Evolutionary conservation across 1,139 yeast genomes (phyloP).

Genomic region (Geotrichum reessii): DNA sequence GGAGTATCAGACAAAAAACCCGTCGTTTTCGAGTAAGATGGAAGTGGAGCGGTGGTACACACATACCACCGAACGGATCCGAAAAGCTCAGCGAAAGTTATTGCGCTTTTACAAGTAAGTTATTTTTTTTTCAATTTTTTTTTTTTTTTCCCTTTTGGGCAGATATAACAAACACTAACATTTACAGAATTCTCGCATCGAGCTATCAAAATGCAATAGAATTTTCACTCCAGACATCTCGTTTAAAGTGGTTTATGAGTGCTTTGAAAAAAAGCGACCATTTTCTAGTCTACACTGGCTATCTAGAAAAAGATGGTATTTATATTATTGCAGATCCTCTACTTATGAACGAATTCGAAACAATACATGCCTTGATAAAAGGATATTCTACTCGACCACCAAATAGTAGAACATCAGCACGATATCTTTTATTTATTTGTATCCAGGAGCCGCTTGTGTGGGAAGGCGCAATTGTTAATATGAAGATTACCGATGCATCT

Average conservation of each 20-base stretch:
- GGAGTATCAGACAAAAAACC: conserved; percentile 62
- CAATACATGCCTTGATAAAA: conserved; percentile 34
- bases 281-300: conserved; percentile 47
- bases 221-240: conserved; percentile 53
- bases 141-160: background rate
- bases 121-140: background rate
- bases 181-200: conserved; percentile 48
- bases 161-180: background rate
- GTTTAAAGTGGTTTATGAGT: conserved; percentile 49
- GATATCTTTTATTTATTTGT: conserved; percentile 68
- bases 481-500: conserved; percentile 40
- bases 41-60: conserved; percentile 76
- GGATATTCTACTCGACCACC: conserved; percentile 30
- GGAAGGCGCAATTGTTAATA: conserved; percentile 73
- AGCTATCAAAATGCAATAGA: conserved; percentile 73
- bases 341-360: conserved; percentile 41
- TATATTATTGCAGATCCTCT: conserved; percentile 57
- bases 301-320: conserved; percentile 6
- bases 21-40: conserved; percentile 37
- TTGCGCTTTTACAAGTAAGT: conserved; percentile 56
- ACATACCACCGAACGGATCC: conserved; percentile 77
- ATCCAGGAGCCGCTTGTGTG: conserved; percentile 84
- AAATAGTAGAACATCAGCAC: background rate
- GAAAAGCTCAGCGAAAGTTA: conserved; percentile 77
- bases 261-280: conserved; percentile 62